Percentiles rank a stretch among this genome's conserved stretches.
Evolutionary conservation across 352 stramenopile species (phyloP).

Genomic region (Pythium chondricola): DNA sequence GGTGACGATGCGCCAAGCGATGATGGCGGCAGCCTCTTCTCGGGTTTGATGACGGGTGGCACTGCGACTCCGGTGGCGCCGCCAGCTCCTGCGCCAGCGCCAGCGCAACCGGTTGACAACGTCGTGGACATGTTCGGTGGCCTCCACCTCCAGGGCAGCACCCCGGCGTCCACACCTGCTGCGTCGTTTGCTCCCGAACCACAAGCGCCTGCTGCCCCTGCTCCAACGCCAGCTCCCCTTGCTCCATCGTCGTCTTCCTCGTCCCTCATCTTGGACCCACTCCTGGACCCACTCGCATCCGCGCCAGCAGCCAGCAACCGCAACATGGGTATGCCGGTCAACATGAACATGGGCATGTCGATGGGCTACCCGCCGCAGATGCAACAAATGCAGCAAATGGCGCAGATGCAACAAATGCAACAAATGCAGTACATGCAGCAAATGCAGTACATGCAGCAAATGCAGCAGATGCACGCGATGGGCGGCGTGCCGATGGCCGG

Average conservation of each 20-base stretch:
- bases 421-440: slow-evolving; percentile 68
- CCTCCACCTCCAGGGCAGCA: slow-evolving; percentile 48
- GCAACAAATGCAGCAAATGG: slow-evolving; percentile 60
- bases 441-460: slow-evolving; percentile 65
- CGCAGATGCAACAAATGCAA: slow-evolving; percentile 42
- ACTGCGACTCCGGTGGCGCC: slow-evolving; percentile 2
- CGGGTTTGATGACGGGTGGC: slow-evolving; percentile 42
- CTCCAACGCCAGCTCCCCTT: slow-evolving; percentile 3
- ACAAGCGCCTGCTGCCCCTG: not conserved
- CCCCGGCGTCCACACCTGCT: slow-evolving; percentile 21
- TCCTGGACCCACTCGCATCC: slow-evolving; percentile 51
- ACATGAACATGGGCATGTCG: slow-evolving; percentile 66
- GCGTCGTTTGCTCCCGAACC: slow-evolving; percentile 15
- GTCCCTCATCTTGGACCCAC: slow-evolving; percentile 57
- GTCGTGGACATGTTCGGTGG: slow-evolving; percentile 73
- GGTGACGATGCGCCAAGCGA: slow-evolving; percentile 33
- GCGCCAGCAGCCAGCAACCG: slow-evolving; percentile 19
- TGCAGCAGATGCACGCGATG: slow-evolving; percentile 50
- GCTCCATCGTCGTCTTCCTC: slow-evolving; percentile 20
- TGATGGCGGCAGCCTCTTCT: slow-evolving; percentile 42
- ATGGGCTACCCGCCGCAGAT: slow-evolving; percentile 46
- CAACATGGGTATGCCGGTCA: slow-evolving; percentile 36
- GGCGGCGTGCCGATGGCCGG: slow-evolving; percentile 22
- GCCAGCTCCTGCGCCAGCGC: slow-evolving; percentile 1
- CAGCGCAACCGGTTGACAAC: slow-evolving; percentile 3